Base-by-base conservation (phyloP, 495 filamentous ascomycete species). In the Lophium mytilinum region DNA sequence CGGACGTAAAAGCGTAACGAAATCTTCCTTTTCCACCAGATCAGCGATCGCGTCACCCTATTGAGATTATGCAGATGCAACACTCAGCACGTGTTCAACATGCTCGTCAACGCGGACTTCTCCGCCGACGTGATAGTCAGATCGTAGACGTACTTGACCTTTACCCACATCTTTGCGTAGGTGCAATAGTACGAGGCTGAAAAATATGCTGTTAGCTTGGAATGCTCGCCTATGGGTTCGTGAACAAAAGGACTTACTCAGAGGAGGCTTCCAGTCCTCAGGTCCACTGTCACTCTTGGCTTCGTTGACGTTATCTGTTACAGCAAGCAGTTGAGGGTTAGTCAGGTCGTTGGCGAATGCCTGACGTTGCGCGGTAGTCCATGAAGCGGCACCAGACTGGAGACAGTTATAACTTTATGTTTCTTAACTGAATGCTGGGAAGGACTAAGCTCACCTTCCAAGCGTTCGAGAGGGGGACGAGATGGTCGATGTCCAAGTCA, bases 401-500 rank as follows among this genome's bases (percentile, higher is more conserved):
- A 37, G 9, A 19, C 34, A 19, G 7, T 17, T 37, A 30, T 30
- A 9, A 17, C 2, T 48, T 37, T 39, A 45, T 17, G 7, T 19
- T 52, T 8, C 41, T 11, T 12, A 37, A 43, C 4, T 19, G 6
- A 24, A 34, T 1, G 11, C 8, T n/a, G 36, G 18, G 39, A n/a
- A 30, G 17, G 30, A 17, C 11, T 40, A 12, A 55, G 62, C 72
- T 39, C 57, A 84, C 81, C 63, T 83, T 81, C 86, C 86, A 90
- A 8, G 86, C 85, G 66, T 88, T 84, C 62, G 80, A 81, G 42
- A 90, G 64, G 0, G 86, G 86, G 14, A 90, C 85, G 66, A 90
- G 72, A 68, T 90, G 86, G 63, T 90, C 86, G 54, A 90, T 88
- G 24, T 89, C 83, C 1, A 90, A 57, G 67, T 89, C 85, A 8